Evolutionary conservation across 345 rosid species (phyloP).

Genomic region (Lumnitzera racemosa): DNA sequence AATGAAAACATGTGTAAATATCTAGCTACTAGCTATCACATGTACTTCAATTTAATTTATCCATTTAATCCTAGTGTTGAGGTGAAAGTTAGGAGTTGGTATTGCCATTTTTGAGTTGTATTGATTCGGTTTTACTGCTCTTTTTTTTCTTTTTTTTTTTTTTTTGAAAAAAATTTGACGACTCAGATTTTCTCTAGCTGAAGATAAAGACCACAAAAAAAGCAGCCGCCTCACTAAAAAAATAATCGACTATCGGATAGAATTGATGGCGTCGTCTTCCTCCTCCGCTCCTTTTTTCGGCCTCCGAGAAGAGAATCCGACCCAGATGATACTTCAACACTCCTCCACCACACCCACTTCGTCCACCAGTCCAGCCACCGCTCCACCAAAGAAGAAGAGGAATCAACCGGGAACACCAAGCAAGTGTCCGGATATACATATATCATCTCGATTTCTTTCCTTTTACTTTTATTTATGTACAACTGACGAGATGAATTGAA

Average conservation of each 20-base stretch:
- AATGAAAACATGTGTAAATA: no score
- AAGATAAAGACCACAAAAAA: constrained; percentile 7
- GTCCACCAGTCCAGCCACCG: constrained; percentile 31
- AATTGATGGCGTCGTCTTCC: constrained; percentile 30
- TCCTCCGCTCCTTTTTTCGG: constrained; percentile 24
- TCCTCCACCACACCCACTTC: constrained; percentile 30
- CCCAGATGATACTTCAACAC: constrained; percentile 34
- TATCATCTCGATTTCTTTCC: background rate
- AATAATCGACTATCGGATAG: background rate
- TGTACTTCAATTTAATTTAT: no score
- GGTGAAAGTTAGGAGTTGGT: no score
- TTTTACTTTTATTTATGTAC: background rate
- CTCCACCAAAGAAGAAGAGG: constrained; percentile 57
- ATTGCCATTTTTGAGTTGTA: background rate
- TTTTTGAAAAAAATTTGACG: background rate
- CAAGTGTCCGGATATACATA: constrained; percentile 33
- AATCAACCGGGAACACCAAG: constrained; percentile 81
- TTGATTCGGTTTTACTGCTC: background rate
- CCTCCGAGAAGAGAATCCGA: constrained; percentile 22
- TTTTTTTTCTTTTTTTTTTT: background rate
- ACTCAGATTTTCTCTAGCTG: constrained; percentile 17
- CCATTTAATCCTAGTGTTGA: no score
- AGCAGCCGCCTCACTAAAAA: background rate
- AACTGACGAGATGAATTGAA: constrained; percentile 1
- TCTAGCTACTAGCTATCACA: no score